Conservation (phyloP, 352 stramenopile species). For the Stephanocyclus meneghinianus region DNA sequence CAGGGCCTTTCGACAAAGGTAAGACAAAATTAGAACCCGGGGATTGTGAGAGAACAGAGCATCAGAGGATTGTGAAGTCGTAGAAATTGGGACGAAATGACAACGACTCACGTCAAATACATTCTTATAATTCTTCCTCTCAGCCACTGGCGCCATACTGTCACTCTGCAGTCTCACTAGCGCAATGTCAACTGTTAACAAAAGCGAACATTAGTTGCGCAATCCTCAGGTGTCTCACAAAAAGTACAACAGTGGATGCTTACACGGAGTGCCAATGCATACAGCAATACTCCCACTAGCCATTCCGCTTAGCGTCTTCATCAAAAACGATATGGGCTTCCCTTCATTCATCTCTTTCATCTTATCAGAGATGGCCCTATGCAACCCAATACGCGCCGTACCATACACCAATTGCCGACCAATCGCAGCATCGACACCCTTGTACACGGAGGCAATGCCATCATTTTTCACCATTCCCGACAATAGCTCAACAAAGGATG, state of each 20-base stretch:
- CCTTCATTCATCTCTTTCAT: constrained; percentile 80
- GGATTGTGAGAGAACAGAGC: background rate
- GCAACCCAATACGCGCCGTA: constrained; percentile 85
- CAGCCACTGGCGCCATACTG: constrained; percentile 87
- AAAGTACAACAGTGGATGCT: background rate
- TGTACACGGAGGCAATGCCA: constrained; percentile 80
- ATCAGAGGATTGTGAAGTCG: constrained; percentile 4
- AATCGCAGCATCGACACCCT: constrained; percentile 84
- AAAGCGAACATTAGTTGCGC: background rate
- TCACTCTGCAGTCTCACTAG: constrained; percentile 98
- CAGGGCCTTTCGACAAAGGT: constrained; percentile 40
- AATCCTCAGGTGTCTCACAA: background rate
- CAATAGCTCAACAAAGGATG: constrained; percentile 77
- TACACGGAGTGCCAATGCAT: constrained; percentile 93
- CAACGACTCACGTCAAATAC: constrained; percentile 87
- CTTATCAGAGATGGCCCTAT: constrained; percentile 84
- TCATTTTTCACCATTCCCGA: constrained; percentile 80
- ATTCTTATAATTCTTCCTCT: constrained; percentile 98
- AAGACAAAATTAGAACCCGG: background rate
- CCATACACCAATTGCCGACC: constrained; percentile 86
- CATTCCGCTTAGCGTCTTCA: constrained; percentile 84
- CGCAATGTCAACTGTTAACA: constrained; percentile 87
- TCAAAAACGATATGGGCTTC: constrained; percentile 82
- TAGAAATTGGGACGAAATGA: constrained; percentile 31
- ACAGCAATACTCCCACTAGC: constrained; percentile 89